Evolutionary conservation across 306 rosid species (phyloP).

Genomic region (Sphenostylis stenocarpa): DNA sequence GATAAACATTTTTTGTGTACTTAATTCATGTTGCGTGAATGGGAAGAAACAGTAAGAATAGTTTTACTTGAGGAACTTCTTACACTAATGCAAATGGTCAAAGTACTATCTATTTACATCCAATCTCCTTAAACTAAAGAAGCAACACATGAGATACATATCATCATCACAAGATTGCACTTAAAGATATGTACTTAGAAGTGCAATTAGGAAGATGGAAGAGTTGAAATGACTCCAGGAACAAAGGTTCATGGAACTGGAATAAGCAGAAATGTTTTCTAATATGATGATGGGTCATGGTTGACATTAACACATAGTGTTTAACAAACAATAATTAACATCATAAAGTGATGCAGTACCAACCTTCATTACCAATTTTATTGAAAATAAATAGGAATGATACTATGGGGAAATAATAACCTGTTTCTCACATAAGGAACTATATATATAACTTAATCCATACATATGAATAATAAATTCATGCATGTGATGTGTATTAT

Average conservation of each 20-base stretch:
- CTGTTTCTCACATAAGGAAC: not conserved
- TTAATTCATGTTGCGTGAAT: constrained; percentile 28
- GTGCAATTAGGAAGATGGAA: constrained; percentile 31
- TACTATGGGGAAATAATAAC: not conserved
- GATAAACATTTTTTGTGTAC: not conserved
- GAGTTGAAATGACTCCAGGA: not conserved
- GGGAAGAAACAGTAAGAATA: constrained; percentile 10
- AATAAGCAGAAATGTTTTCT: not conserved
- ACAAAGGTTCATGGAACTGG: constrained; percentile 23
- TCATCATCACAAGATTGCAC: constrained; percentile 36
- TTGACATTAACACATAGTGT: constrained; percentile 17
- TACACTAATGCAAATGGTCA: not conserved
- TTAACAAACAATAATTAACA: constrained; percentile 20
- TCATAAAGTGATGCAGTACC: constrained; percentile 16
- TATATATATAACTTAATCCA: not conserved
- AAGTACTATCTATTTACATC: not conserved
- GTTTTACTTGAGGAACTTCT: not conserved
- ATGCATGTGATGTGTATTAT: not conserved
- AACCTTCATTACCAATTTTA: not conserved
- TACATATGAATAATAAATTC: not conserved
- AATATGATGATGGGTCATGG: constrained; percentile 17
- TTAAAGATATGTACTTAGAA: constrained; percentile 31
- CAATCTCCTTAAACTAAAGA: constrained; percentile 22
- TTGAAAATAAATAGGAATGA: not conserved
- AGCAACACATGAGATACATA: not conserved